Base-by-base conservation (phyloP, 176 grass and related monocot species). In the Canna indica region DNA sequence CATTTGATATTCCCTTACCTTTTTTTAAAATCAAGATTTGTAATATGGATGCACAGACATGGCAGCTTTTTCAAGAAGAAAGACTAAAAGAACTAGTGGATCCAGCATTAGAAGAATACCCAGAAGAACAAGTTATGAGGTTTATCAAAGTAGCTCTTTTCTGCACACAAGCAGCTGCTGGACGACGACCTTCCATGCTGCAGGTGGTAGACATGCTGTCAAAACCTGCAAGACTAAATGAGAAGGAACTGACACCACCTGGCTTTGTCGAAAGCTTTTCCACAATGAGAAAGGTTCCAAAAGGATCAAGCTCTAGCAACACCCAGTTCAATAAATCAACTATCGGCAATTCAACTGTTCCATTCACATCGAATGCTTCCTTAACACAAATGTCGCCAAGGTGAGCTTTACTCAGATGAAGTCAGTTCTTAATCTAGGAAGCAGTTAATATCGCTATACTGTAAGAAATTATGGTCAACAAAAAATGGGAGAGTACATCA, bases 91-190 rank as follows among this genome's bases (percentile, higher is more conserved):
- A 92, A 47, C 24, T 90, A 66, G 69, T 90, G 13, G 93, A 97
- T 56, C 17, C 84, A 11, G 16, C 24, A 18, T 39, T 90, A 1
- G 60, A 63, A 44, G 86, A 85, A 33, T 90, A 78, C 75, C 84
- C 93, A n/a, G 86, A 92, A 67, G 93, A 97, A 46, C 64, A 97
- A 60, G 77, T 77, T 60, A 38, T 87, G 46, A 69, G 75, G 59
- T 90, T 76, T 85, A 83, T 92, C 72, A 97, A 92, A 80, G 80
- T 90, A 18, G 93, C 86, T 24, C 86, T 97, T 62, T 97, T 97
- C 72, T 92, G 93, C 84, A 81, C 80, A 2, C 93, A 97, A 71
- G 88, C 93, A 0, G 80, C 88, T 0, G 83, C 88, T 0, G 76
- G 69, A 0, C 84, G 88, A 0, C 74, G 93, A n/a, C 93, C 93